Conservation (phyloP, 2,329 filamentous ascomycete species). For the Neofusicoccum umdonicola region DNA sequence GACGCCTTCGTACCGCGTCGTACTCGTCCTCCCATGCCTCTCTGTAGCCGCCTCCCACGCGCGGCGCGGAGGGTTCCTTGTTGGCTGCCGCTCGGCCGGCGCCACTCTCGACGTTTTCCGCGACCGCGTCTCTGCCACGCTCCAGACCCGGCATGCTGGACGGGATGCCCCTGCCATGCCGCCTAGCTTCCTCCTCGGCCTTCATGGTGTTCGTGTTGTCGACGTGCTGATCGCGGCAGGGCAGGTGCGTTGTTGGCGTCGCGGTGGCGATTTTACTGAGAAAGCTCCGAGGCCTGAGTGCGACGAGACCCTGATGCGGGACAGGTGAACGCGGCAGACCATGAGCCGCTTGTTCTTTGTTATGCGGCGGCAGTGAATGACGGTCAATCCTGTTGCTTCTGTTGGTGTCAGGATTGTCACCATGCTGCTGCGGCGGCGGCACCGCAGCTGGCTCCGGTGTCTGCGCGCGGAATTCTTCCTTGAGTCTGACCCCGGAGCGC, state of each 20-base stretch:
- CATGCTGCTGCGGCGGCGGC: neutral
- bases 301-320: too few species aligned
- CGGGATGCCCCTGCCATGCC: neutral
- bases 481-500: constrained; percentile 3
- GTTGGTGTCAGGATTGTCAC: neutral
- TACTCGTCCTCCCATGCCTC: too few species aligned
- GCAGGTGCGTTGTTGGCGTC: neutral
- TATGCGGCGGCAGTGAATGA: neutral
- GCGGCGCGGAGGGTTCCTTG: neutral
- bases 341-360: neutral
- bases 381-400: neutral
- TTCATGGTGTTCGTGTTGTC: neutral
- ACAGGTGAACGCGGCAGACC: neutral
- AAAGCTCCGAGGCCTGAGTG: neutral
- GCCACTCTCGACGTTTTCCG: neutral
- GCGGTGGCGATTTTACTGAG: neutral
- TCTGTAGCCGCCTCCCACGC: neutral
- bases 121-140: neutral
- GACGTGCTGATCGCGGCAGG: neutral
- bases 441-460: neutral
- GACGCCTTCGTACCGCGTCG: too few species aligned
- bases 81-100: neutral
- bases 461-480: neutral
- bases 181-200: neutral
- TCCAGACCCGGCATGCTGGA: neutral